These are phyloP conservation scores for Smallanthus sonchifolius DNA, from an alignment of 129 eudicot genomes.

Conservation along the genomic window DNA sequence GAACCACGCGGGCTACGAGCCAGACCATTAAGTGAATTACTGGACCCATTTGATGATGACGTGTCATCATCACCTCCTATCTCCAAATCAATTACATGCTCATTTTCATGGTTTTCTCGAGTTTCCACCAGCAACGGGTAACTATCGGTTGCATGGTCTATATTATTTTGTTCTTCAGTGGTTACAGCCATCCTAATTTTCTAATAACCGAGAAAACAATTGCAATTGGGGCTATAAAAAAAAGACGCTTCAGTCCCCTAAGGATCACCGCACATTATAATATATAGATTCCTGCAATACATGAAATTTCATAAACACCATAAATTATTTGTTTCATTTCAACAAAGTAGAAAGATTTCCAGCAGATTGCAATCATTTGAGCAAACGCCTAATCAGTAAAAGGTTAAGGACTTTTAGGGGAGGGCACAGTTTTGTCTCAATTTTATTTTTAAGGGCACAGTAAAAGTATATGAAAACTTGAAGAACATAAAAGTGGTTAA, in stretches of 20 bases:
- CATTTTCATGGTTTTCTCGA: constrained; percentile 30
- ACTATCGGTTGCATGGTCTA: constrained; percentile 44
- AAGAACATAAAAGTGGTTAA: constrained; percentile 14
- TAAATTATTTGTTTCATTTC: not conserved
- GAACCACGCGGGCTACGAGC: constrained; percentile 28
- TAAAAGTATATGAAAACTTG: constrained; percentile 9
- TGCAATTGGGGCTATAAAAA: constrained; percentile 2
- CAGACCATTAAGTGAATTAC: constrained; percentile 16
- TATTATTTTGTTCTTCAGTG: constrained; percentile 35
- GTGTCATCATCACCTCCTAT: constrained; percentile 40
- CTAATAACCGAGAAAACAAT: constrained; percentile 10
- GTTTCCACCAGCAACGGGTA: constrained; percentile 53
- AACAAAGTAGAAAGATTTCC: not conserved
- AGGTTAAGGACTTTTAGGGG: too few relatives aligned
- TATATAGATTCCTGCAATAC: not conserved
- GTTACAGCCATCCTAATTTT: constrained; percentile 39
- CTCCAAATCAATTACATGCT: constrained; percentile 52
- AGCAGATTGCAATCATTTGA: not conserved
- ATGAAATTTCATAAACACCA: not conserved
- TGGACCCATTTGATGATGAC: constrained; percentile 41
- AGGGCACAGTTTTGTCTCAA: too few relatives aligned
- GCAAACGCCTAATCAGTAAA: not conserved
- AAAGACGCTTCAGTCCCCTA: constrained; percentile 10
- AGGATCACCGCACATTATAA: not conserved
- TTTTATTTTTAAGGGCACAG: too few relatives aligned